Evolutionary conservation across 2,329 filamentous ascomycete genomes (phyloP), one percentile per base, ranked within the genome.

Genomic region (Beauveria scarabaeidicola): DNA sequence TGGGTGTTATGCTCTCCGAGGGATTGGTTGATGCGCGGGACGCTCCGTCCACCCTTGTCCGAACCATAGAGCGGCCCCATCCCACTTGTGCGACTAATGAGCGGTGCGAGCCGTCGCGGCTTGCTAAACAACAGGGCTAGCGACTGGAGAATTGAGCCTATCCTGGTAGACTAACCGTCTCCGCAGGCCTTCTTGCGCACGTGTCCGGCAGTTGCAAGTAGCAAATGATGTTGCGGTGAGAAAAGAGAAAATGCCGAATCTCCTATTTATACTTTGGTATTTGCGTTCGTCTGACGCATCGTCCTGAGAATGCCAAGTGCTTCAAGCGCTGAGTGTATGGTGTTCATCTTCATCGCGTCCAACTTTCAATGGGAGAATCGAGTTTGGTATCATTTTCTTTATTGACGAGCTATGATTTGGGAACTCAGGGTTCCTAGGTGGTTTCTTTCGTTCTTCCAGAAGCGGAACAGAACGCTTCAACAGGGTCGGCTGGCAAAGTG

Each of bases 1-100:
- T 38, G 36, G 41, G 51, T 29, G 47, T 19, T 21, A 25, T 38
- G 51, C 29, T 59, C 17, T 57, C 59, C 59, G 40, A 56, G 38
- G 40, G 44, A n/a, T 36, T 61, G 59, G 59, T 56, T 61, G 51
- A 53, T 55, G 56, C 41, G 52, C 60, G 60, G 60, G 60, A 61
- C 40, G 60, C 48, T 55, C 60, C 60, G 60, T 54, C 54, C 29
- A 51, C 51, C 60, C 60, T 61, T 61, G 60, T 61, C 56, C 60
- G 52, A 55, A 51, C 60, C 56, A 55, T 52, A 47, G 43, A 59
- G 50, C 50, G 41, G 54, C 54, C 59, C 59, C 59, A 51, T 57
- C 47, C 59, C 59, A 57, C 40, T 47, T 56, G 46, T 47, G 52
- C 52, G 59, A 58, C 60, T 61, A 61, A 61, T 54, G 51, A 61